Base-by-base conservation (phyloP, 2,329 filamentous ascomycete species). In the Sphaerulina musiva region DNA sequence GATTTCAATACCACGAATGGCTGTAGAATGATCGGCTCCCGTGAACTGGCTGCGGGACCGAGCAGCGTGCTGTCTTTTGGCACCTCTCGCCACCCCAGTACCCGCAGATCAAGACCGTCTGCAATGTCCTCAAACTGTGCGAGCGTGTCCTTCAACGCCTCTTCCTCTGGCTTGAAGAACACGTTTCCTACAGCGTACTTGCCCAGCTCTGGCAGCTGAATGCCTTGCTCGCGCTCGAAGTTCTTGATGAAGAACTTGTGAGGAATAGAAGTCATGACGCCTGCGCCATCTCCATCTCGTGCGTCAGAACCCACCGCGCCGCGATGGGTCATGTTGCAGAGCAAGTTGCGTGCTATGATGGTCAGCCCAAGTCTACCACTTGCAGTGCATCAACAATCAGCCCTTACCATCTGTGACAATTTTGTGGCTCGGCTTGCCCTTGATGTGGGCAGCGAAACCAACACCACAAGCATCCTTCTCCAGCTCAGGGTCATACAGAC, bases 401-500 rank as follows among this genome's bases (percentile, higher is more conserved):
- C 39, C 75, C 84, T 77, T 74, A 93, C 89, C 92, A 95, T 97
- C 92, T 75, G 87, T 95, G 61, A 97, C 87, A 69, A 97, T 97
- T 72, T 97, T 98, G 81, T 97, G 93, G 78, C 91, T 97, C 60
- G 91, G 74, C 74, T 88, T 87, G 78, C 93, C 93, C 80, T 97
- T 97, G 75, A 97, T 97, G 74, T 97, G 88, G 78, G 92, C 95
- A 74, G 92, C 89, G 75, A 98, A 98, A 72, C 93, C 93, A 69
- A 98, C 93, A 87, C 93, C 93, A 71, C 93, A 98, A 64, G 93
- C 91, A 91, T 98, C 93, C 75, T 97, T 97, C 77, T 97, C 93
- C 62, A 95, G 83, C 72, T 85, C 84, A 60, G 93, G 93, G 76
- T 97, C 91, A 72, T 98, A 98, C 48, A 98, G 83, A 80, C 92